Evolutionary conservation across 768 basidiomycete species (phyloP), one percentile per base, ranked within the genome.

Genomic region (Clitopilus hobsonii): DNA sequence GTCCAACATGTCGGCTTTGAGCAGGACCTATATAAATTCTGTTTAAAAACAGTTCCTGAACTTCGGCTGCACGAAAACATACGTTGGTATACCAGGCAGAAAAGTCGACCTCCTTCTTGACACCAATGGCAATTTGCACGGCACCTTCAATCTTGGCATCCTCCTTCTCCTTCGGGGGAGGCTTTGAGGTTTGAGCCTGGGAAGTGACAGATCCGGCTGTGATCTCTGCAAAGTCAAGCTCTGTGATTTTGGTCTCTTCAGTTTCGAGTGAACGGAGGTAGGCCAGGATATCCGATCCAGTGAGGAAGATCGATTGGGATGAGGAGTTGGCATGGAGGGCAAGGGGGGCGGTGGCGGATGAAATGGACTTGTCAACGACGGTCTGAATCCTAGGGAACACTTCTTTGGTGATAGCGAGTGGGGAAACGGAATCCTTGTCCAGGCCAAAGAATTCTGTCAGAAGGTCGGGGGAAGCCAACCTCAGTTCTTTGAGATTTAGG

Each of bases 1-100:
- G 64, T 99, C 97, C 52, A 99, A 72, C 97, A 99, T 99, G 60
- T 99, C 95, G 4, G 94, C 89, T 77, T 98, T 98, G 72, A 98
- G 76, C 58, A 99, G 77, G n/a, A 97, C 94, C 94, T 96, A 55
- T 57, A 38, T 23, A 13, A 14, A 45, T 60, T 61, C 41, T 56
- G 55, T 51, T 63, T 51, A 56, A 38, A 24, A 10, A 2, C 18
- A 20, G 14, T 45, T 45, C 22, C 11, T 5, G 5, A 4, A 18
- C 23, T n/a, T 28, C 2, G 23, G 13, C 27, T 5, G 30, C 10
- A 13, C 3, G n/a, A 36, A 49, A 25, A 74, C 81, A 58, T 58
- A 94, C 94, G 65, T 84, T 93, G 56, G 91, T 93, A 69, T 98
- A 96, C 94, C 94, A 98, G 14, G 84, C 80, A 7, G 94, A 74